phyloP scores from a whole-genome alignment of 176 grass and related monocot genomes.

The Bromus sterilis region DNA sequence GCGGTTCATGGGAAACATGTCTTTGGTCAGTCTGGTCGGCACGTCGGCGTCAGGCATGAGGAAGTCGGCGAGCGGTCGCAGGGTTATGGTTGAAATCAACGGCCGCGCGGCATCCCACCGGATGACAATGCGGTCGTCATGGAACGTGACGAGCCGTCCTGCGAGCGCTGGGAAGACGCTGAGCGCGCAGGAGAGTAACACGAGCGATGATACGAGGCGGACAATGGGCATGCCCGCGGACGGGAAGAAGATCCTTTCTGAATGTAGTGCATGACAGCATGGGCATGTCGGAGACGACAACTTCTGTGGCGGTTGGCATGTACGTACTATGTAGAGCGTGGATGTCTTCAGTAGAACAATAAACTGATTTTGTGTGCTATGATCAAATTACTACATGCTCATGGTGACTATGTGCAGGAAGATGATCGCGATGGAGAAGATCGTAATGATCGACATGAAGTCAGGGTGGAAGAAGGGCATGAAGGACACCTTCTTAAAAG shows the following conservation, averaged over 20 bases:
- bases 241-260: conserved; percentile 77
- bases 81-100: conserved; percentile 52
- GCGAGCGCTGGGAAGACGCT: conserved; percentile 41
- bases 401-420: no score
- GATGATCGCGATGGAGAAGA: no score
- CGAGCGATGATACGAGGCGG: conserved; percentile 28
- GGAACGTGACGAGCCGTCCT: conserved; percentile 47
- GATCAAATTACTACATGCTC: no score
- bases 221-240: conserved; percentile 14
- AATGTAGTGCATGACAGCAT: conserved; percentile 93
- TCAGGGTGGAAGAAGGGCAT: no score
- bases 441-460: no score
- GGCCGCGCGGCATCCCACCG: no score
- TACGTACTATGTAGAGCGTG: no score
- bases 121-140: conserved; percentile 41
- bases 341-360: no score
- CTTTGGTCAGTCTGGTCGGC: conserved; percentile 30
- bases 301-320: no score
- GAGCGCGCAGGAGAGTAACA: conserved; percentile 46
- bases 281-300: conserved; percentile 85
- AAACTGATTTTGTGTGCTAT: no score
- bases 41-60: conserved; percentile 47
- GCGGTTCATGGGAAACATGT: conserved; percentile 57
- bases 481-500: no score
- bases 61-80: conserved; percentile 35